These are phyloP conservation scores for Leccinum barrowsii DNA, from an alignment of 768 basidiomycete genomes.

Conservation along the genomic window DNA sequence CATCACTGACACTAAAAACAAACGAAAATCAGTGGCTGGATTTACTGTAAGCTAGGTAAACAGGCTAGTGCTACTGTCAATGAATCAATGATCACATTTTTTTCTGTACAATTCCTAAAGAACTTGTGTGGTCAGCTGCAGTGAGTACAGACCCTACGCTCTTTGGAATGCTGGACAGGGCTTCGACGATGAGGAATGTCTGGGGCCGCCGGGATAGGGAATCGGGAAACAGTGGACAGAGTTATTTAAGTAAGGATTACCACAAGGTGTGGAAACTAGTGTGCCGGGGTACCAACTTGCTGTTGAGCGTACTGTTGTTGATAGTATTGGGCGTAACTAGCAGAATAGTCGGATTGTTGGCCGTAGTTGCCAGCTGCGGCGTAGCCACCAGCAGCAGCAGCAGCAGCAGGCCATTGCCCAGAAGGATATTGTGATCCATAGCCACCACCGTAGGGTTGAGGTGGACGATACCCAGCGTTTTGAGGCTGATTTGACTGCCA, in stretches of 20 bases:
- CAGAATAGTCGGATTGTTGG: slow-evolving; percentile 61
- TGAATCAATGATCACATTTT: slow-evolving; percentile 28
- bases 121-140: slow-evolving; percentile 33
- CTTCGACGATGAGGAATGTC: slow-evolving; percentile 14
- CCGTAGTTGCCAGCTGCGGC: slow-evolving; percentile 29
- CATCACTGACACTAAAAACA: not conserved
- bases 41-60: slow-evolving; percentile 20
- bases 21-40: slow-evolving; percentile 8
- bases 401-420: slow-evolving; percentile 33
- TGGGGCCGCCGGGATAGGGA: slow-evolving; percentile 12
- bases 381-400: slow-evolving; percentile 36
- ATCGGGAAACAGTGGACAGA: slow-evolving; percentile 15
- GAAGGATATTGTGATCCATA: slow-evolving; percentile 42
- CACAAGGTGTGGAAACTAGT: slow-evolving; percentile 22
- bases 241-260: slow-evolving; percentile 28
- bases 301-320: slow-evolving; percentile 85
- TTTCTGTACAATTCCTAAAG: slow-evolving; percentile 28
- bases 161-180: slow-evolving; percentile 21
- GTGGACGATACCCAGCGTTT: slow-evolving; percentile 63
- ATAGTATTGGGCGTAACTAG: slow-evolving; percentile 83
- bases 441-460: slow-evolving; percentile 54
- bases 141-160: slow-evolving; percentile 33
- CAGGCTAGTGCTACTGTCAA: slow-evolving; percentile 21
- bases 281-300: slow-evolving; percentile 47
- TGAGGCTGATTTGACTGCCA: slow-evolving; percentile 67